Evolutionary conservation across 2,329 filamentous ascomycete genomes (phyloP), one percentile per base, ranked within the genome.

Genomic region (Macrophomina pseudophaseolina): DNA sequence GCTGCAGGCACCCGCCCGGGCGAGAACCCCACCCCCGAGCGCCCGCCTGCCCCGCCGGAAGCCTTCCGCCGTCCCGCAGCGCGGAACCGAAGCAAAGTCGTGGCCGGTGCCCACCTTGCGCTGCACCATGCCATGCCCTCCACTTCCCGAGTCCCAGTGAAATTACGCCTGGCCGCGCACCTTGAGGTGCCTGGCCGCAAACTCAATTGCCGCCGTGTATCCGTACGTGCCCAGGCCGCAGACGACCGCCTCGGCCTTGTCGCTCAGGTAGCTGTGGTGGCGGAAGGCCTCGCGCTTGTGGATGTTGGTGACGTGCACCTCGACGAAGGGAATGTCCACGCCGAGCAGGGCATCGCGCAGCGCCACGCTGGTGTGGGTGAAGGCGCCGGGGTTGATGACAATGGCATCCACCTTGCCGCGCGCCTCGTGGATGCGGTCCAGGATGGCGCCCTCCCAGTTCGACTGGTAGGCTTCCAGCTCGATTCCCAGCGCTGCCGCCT

Each of bases 251-350:
- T 86, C 85, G 0, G 91, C 91, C 81, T 93, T 93, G 75, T 94
- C 91, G 71, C 86, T 88, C 70, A 94, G 80, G 73, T 90, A 93
- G 69, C 89, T 92, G 69, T 90, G 87, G 70, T 88, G 85, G 64
- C 91, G 82, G 72, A 87, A 94, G 1, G 82, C 72, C 79, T 94
- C 91, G 8, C 91, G 79, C 35, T 87, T 85, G 76, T 94, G 90
- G 1, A 93, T 86, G 75, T 94, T 94, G 65, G 84, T 88, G 40
- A 93, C 85, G 75, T 94, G 91, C n/a, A 93, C 77, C 79, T 94
- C 91, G 54, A 94, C 82, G 72, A 93, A 94, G 0, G 91, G 91
- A 28, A 93, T 87, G 6, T 82, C 82, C 0, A 92, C 88, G 4
- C 87, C 90, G 0, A 88, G 76, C 32, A 94, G 79, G 0, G 91